phyloP scores from a whole-genome alignment of 495 filamentous ascomycete species.

The Lepidopterella palustris region DNA sequence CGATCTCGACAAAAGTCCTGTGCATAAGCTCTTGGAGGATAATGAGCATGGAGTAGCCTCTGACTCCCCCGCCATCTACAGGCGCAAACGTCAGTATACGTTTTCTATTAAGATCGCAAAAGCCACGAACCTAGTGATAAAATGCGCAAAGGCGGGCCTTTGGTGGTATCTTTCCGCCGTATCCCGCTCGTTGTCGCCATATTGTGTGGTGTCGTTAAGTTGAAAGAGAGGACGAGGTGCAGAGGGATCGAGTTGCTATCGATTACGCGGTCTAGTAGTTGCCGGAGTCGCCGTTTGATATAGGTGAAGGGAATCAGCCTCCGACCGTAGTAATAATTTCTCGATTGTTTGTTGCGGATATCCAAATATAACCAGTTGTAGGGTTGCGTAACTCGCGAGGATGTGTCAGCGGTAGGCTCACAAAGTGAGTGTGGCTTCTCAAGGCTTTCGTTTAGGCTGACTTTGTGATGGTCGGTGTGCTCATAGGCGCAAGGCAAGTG shows the following conservation, averaged over 20 bases:
- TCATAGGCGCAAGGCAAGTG: not conserved
- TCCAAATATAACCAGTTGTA: not conserved
- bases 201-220: conserved; percentile 8
- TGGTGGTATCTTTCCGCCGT: conserved; percentile 84
- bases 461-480: not conserved
- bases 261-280: not conserved
- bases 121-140: conserved; percentile 71
- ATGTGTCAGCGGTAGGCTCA: not conserved
- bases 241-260: not conserved
- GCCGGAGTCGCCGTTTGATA: not conserved
- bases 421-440: not conserved
- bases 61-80: conserved; percentile 88
- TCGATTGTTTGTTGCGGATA: not conserved
- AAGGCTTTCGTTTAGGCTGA: conserved; percentile 1
- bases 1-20: conserved; percentile 75
- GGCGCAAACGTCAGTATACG: conserved; percentile 11
- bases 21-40: conserved; percentile 97
- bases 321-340: not conserved
- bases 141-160: conserved; percentile 85
- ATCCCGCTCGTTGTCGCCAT: conserved; percentile 36
- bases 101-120: not conserved
- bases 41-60: conserved; percentile 94
- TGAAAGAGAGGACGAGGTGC: not conserved
- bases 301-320: not conserved
- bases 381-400: not conserved